These are phyloP conservation scores for Phytophthora brassicae DNA, from an alignment of 352 stramenopile genomes.

Conservation along the genomic window DNA sequence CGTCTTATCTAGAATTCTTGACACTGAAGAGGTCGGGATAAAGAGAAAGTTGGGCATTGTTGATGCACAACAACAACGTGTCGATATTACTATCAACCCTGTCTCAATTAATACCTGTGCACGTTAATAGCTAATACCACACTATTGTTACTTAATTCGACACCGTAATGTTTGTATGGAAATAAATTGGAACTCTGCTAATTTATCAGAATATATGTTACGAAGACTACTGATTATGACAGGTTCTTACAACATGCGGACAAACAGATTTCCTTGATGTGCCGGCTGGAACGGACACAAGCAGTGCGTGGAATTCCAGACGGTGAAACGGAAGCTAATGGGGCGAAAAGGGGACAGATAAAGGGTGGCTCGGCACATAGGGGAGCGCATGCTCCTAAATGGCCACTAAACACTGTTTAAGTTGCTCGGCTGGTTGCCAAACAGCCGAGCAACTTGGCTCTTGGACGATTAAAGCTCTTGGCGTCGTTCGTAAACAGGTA, in stretches of 20 bases:
- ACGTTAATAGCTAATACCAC: no score
- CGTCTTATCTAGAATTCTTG: constrained; percentile 25
- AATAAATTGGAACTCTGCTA: no score
- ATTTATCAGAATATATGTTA: no score
- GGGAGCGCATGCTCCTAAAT: constrained; percentile 4
- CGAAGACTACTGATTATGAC: no score
- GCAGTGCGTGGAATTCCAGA: constrained; percentile 19
- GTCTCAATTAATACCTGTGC: no score
- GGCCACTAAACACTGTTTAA: no score
- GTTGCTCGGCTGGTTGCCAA: no score
- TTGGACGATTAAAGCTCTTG: constrained; percentile 5
- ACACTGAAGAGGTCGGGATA: constrained; percentile 17
- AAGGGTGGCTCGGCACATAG: not conserved
- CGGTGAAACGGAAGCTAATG: constrained; percentile 19
- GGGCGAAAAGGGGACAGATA: constrained; percentile 7
- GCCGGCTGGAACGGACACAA: constrained; percentile 16
- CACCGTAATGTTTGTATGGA: no score
- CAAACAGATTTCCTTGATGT: constrained; percentile 27
- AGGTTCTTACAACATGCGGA: constrained; percentile 23
- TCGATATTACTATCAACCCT: no score
- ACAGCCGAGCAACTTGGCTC: constrained; percentile 5
- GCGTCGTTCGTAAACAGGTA: not conserved
- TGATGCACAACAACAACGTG: constrained; percentile 20
- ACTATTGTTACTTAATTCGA: no score
- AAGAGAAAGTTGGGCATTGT: constrained; percentile 20